These are phyloP conservation scores for Aureoboletus auriporus DNA, from an alignment of 768 basidiomycete genomes.

Conservation along the genomic window DNA sequence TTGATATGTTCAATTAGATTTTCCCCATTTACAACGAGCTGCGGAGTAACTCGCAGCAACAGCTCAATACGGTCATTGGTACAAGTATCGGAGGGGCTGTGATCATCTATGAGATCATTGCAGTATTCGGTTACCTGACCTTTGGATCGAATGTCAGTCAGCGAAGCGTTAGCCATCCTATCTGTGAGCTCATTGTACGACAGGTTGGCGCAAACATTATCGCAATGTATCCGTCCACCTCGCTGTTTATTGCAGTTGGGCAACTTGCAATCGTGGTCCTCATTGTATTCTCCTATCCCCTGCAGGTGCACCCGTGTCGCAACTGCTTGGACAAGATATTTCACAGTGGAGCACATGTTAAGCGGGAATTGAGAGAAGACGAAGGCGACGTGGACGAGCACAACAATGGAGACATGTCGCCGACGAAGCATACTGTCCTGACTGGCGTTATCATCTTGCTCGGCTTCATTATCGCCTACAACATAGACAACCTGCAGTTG, in stretches of 20 bases:
- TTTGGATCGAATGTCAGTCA: constrained; percentile 76
- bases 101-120: constrained; percentile 84
- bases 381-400: constrained; percentile 55
- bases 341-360: constrained; percentile 37
- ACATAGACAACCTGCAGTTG: constrained; percentile 73
- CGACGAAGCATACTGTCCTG: constrained; percentile 62
- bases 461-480: constrained; percentile 72
- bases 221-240: constrained; percentile 89
- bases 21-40: constrained; percentile 96
- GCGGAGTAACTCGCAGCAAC: constrained; percentile 67
- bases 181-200: constrained; percentile 3
- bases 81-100: constrained; percentile 83
- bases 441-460: constrained; percentile 61
- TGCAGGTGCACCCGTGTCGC: constrained; percentile 93
- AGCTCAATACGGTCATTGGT: constrained; percentile 86
- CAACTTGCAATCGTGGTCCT: constrained; percentile 89
- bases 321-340: constrained; percentile 92
- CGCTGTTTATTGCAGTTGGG: constrained; percentile 88
- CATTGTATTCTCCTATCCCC: constrained; percentile 89
- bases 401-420: constrained; percentile 56
- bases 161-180: not conserved
- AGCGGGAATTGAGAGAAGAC: constrained; percentile 32
- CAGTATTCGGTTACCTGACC: constrained; percentile 86
- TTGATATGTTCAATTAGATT: constrained; percentile 44
- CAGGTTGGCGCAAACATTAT: constrained; percentile 91